Conservation (phyloP, 495 filamentous ascomycete species). For the Xylaria castorea region DNA sequence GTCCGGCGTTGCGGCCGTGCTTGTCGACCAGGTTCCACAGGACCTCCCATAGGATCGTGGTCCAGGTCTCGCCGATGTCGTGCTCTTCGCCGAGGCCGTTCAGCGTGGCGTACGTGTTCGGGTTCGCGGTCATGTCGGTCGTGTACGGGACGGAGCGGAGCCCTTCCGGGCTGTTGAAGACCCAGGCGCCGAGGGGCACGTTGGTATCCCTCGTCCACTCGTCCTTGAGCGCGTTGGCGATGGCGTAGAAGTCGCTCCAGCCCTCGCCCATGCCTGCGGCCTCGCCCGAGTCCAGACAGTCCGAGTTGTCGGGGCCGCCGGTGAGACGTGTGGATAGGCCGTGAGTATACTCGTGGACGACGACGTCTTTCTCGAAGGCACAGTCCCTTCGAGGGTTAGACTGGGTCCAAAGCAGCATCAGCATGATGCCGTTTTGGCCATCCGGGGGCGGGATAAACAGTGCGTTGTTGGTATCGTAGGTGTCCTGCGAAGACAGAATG, state of each 20-base stretch:
- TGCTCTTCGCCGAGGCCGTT: constrained; percentile 42
- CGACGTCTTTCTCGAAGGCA: constrained; percentile 46
- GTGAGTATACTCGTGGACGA: constrained; percentile 49
- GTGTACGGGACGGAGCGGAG: constrained; percentile 50
- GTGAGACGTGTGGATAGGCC: constrained; percentile 51
- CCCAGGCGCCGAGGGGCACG: constrained; percentile 47
- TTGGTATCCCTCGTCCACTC: constrained; percentile 43
- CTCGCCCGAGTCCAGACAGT: constrained; percentile 46
- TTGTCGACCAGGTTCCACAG: constrained; percentile 54
- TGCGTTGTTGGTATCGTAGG: constrained; percentile 46
- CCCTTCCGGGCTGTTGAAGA: constrained; percentile 37
- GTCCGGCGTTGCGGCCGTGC: constrained; percentile 46
- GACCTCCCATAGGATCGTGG: constrained; percentile 50
- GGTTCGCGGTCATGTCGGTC: constrained; percentile 45
- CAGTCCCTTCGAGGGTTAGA: constrained; percentile 44
- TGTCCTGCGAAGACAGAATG: constrained; percentile 51
- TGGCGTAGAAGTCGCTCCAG: constrained; percentile 55
- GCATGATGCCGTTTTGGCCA: constrained; percentile 48
- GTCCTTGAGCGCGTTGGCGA: constrained; percentile 46
- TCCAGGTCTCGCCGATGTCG: constrained; percentile 51
- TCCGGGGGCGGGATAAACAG: constrained; percentile 41
- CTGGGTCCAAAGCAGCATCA: constrained; percentile 48
- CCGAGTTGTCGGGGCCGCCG: constrained; percentile 46
- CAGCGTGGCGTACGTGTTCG: constrained; percentile 43
- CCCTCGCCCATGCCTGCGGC: constrained; percentile 56